A percentile compares a stretch with the other conserved stretches of the same genome.
Evolutionary conservation across 2,329 filamentous ascomycete genomes (phyloP).

Genomic region (Madurella fahalii): DNA sequence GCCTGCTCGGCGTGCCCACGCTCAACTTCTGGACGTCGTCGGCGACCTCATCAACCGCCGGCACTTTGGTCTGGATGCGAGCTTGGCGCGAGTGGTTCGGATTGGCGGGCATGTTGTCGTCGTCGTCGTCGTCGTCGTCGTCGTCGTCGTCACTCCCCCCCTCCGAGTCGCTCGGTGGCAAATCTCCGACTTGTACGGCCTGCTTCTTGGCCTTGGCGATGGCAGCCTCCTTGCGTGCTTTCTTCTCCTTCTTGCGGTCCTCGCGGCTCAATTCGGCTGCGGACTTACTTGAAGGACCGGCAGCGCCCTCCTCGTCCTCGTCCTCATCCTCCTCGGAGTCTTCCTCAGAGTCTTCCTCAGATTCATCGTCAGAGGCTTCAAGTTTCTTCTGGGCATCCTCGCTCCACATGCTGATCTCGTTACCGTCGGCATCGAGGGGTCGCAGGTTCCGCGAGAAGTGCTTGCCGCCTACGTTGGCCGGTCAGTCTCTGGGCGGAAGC

Average conservation of each 20-base stretch:
- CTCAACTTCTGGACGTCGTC: conserved; percentile 54
- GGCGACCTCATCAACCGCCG: conserved; percentile 46
- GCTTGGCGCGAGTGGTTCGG: conserved; percentile 84
- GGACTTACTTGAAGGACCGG: conserved; percentile 38
- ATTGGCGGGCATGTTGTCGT: conserved; percentile 74
- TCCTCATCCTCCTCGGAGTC: conserved; percentile 42
- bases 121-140: conserved; percentile 51
- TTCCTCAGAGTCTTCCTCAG: conserved; percentile 48
- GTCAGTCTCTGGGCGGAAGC: neutral
- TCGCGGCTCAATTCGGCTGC: conserved; percentile 66
- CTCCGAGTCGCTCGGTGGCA: conserved; percentile 70
- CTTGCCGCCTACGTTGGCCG: conserved; percentile 67
- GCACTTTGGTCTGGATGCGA: conserved; percentile 52
- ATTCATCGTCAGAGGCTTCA: conserved; percentile 29
- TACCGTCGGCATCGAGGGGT: conserved; percentile 84
- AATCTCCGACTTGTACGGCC: conserved; percentile 74
- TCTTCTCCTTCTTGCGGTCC: conserved; percentile 80
- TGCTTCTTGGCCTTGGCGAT: conserved; percentile 70
- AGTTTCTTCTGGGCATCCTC: conserved; percentile 46
- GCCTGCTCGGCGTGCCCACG: conserved; percentile 40
- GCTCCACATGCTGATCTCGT: conserved; percentile 84
- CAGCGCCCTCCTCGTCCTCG: conserved; percentile 52
- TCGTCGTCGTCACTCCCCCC: conserved; percentile 52
- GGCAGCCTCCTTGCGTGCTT: conserved; percentile 86
- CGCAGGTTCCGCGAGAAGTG: conserved; percentile 90